These are phyloP conservation scores for Monosporascus sp. DNA, from an alignment of 2,329 filamentous ascomycete genomes.

Conservation along the genomic window DNA sequence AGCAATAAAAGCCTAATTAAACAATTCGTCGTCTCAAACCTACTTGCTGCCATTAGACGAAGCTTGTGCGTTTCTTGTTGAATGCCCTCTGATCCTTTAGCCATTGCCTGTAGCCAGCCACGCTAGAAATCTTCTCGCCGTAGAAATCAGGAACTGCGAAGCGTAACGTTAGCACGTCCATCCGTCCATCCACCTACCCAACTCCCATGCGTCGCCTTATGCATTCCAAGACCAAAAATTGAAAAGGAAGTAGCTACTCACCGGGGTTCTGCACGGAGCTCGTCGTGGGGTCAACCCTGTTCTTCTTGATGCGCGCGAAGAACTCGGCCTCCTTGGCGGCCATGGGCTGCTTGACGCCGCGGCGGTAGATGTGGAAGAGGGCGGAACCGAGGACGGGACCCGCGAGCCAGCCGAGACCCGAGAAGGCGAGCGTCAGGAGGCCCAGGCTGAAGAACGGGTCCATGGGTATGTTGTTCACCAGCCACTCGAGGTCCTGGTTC, in stretches of 20 bases:
- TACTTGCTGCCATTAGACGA: conserved; percentile 39
- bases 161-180: conserved; percentile 1
- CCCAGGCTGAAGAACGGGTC: conserved; percentile 86
- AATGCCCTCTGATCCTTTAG: conserved; percentile 96
- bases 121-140: conserved; percentile 94
- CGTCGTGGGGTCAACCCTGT: conserved; percentile 83
- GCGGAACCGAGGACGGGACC: conserved; percentile 78
- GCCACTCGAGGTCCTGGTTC: conserved; percentile 64
- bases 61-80: conserved; percentile 77
- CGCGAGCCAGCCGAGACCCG: conserved; percentile 79
- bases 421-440: conserved; percentile 69
- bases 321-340: conserved; percentile 88
- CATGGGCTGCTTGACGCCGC: conserved; percentile 67
- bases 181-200: not conserved
- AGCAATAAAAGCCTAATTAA: not conserved
- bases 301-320: conserved; percentile 84
- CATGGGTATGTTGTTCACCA: conserved; percentile 68
- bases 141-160: conserved; percentile 83
- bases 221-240: no score
- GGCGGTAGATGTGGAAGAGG: conserved; percentile 72
- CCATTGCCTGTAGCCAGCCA: conserved; percentile 88
- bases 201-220: no score
- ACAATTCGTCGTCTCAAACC: not conserved
- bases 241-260: conserved; percentile 22
- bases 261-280: conserved; percentile 86